These are phyloP conservation scores for Apodospora peruviana DNA, from an alignment of 495 filamentous ascomycete genomes.

Conservation along the genomic window DNA sequence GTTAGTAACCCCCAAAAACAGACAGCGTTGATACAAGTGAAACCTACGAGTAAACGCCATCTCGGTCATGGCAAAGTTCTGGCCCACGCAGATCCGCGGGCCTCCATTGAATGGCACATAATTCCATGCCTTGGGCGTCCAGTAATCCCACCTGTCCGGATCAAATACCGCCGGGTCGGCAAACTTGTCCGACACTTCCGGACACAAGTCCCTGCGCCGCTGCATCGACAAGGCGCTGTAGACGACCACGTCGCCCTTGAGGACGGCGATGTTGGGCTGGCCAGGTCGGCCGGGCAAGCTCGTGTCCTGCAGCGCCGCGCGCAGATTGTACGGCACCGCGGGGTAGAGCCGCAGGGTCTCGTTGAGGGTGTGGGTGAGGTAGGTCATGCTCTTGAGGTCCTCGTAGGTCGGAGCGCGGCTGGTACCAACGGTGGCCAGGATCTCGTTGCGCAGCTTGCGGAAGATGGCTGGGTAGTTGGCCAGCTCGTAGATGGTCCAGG, in stretches of 20 bases:
- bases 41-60: slow-evolving; percentile 38
- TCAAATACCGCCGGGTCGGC: slow-evolving; percentile 45
- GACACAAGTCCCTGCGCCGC: slow-evolving; percentile 43
- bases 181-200: slow-evolving; percentile 31
- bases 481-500: slow-evolving; percentile 51
- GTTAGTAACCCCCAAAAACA: neutral
- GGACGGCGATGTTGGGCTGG: slow-evolving; percentile 24
- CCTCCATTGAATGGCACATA: slow-evolving; percentile 60
- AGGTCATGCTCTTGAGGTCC: slow-evolving; percentile 33
- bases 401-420: slow-evolving; percentile 29
- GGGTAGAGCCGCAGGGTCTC: slow-evolving; percentile 49
- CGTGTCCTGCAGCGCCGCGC: slow-evolving; percentile 36
- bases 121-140: slow-evolving; percentile 54
- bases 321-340: slow-evolving; percentile 45
- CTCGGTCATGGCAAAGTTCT: slow-evolving; percentile 55
- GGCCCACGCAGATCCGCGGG: slow-evolving; percentile 45
- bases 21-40: slow-evolving; percentile 4
- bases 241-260: slow-evolving; percentile 35
- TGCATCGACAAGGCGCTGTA: slow-evolving; percentile 50
- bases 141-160: slow-evolving; percentile 51
- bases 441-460: slow-evolving; percentile 36
- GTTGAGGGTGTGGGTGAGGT: slow-evolving; percentile 35
- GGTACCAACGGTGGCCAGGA: slow-evolving; percentile 26
- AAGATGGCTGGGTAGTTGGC: slow-evolving; percentile 46
- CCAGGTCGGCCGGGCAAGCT: slow-evolving; percentile 15